Evolutionary conservation across 1,139 yeast genomes (phyloP).

Genomic region (Sugiyamaella sp.): DNA sequence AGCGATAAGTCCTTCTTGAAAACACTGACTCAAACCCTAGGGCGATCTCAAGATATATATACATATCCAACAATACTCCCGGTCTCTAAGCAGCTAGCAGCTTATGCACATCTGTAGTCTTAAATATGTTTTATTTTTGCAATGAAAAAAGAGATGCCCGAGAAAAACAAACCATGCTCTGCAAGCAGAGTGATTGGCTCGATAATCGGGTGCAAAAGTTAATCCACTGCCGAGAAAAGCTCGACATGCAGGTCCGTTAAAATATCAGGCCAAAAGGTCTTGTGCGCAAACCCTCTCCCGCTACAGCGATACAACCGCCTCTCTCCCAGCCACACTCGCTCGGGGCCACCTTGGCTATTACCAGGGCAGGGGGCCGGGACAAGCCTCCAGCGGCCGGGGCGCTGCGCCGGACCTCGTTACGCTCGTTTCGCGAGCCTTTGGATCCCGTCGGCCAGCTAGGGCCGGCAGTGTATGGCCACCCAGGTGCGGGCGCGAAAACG

Average conservation of each 20-base stretch:
- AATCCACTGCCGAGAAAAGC: background rate
- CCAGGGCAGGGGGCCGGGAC: background rate
- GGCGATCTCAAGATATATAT: slow-evolving; percentile 1
- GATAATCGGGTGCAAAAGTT: slow-evolving; percentile 11
- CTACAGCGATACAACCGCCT: background rate
- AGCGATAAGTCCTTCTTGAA: too few species aligned
- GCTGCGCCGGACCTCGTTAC: background rate
- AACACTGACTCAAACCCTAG: too few species aligned
- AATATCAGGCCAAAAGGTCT: background rate
- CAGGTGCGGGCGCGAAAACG: background rate
- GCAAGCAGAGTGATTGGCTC: slow-evolving; percentile 8
- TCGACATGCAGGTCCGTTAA: slow-evolving; percentile 11
- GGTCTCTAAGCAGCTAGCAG: background rate
- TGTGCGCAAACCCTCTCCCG: background rate
- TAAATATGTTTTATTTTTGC: background rate
- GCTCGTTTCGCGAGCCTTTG: background rate
- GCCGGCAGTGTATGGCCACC: background rate
- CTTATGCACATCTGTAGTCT: background rate
- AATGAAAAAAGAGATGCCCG: background rate
- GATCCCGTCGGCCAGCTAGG: background rate
- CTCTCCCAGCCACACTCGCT: background rate
- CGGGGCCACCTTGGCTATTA: background rate
- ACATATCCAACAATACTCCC: background rate
- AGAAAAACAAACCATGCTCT: slow-evolving; percentile 6
- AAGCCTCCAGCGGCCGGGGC: background rate